A percentile compares a stretch with the other conserved stretches of the same genome.
Conservation (phyloP, 768 basidiomycete genomes). For the Boletus pseudopeckii region DNA sequence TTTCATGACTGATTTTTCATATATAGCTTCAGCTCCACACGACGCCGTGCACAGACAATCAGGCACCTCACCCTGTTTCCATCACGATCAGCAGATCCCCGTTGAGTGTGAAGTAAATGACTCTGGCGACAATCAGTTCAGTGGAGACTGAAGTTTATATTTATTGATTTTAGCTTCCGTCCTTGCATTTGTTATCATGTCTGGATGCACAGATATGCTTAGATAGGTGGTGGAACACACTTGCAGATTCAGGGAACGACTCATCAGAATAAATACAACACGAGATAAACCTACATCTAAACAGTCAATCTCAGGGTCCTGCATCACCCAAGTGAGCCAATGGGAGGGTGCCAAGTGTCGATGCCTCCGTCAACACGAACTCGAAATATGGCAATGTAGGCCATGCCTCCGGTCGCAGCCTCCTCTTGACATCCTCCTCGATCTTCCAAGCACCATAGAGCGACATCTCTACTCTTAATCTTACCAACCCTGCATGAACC, state of each 20-base stretch:
- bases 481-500: constrained; percentile 1
- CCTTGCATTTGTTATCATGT: no score
- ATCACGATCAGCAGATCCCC: neutral
- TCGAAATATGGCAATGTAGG: constrained; percentile 8
- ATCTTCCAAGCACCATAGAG: constrained; percentile 6
- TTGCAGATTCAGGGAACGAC: neutral
- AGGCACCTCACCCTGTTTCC: neutral
- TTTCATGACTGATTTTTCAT: neutral
- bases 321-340: neutral
- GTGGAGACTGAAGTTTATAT: no score
- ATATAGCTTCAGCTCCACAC: no score
- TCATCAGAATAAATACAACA: neutral
- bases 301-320: neutral
- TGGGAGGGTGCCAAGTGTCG: neutral
- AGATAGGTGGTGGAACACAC: no score
- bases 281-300: neutral
- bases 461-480: constrained; percentile 7
- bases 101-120: neutral
- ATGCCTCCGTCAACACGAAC: constrained; percentile 11
- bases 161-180: neutral
- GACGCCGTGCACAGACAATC: neutral
- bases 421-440: constrained; percentile 5
- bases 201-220: neutral
- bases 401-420: constrained; percentile 9
- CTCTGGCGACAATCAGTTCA: neutral